phyloP scores from a whole-genome alignment of 2,329 filamentous ascomycete genomes.

The Aspergillus terreus region DNA sequence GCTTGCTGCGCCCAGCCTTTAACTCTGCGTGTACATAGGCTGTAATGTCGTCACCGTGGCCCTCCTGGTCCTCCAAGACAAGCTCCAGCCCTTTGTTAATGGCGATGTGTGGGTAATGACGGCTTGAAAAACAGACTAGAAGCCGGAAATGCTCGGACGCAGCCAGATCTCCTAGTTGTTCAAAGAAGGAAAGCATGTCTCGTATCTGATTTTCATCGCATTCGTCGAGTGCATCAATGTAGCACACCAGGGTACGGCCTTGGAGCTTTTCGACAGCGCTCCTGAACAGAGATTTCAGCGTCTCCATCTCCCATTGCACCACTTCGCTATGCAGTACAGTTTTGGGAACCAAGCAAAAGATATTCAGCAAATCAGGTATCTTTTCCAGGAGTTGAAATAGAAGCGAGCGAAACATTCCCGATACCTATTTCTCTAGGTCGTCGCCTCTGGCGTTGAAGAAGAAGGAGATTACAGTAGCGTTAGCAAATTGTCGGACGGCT shows the following conservation, averaged over 20 bases:
- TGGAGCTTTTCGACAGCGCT: no score
- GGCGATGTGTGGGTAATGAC: slow-evolving; percentile 40
- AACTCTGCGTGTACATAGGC: slow-evolving; percentile 27
- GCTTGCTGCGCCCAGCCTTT: slow-evolving; percentile 5
- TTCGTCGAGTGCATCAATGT: not conserved
- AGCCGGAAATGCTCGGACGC: slow-evolving; percentile 7
- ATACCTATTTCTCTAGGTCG: not conserved
- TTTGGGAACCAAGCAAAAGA: no score
- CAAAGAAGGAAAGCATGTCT: slow-evolving; percentile 24
- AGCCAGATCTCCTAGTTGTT: slow-evolving; percentile 11
- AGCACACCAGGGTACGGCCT: not conserved
- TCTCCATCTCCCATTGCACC: not conserved
- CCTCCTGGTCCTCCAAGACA: slow-evolving; percentile 35
- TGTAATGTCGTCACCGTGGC: slow-evolving; percentile 35
- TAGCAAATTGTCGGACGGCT: slow-evolving; percentile 2
- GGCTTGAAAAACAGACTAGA: slow-evolving; percentile 37
- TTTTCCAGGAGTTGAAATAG: not conserved
- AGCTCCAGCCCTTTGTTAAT: slow-evolving; percentile 29
- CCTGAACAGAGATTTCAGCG: not conserved
- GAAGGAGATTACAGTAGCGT: not conserved
- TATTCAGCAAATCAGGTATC: no score
- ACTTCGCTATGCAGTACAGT: not conserved
- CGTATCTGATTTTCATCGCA: not conserved
- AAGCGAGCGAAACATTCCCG: not conserved
- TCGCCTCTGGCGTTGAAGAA: not conserved